Evolutionary conservation across 163 green algal genomes (phyloP).

Genomic region (Coccomyxa subellipsoidea): DNA sequence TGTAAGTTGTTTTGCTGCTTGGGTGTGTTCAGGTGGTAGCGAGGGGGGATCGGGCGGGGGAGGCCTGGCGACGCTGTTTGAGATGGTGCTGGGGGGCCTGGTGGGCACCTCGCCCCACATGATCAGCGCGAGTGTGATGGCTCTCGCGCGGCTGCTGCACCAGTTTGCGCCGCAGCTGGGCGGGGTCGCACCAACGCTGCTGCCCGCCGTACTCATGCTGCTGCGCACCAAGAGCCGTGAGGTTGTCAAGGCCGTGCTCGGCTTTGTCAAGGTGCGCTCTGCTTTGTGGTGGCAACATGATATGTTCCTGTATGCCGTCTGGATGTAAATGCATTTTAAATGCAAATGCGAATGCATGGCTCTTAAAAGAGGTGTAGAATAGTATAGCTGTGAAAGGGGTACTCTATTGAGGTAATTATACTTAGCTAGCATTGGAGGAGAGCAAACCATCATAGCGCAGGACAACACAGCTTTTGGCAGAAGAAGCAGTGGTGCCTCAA

Average conservation of each 20-base stretch:
- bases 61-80: slow-evolving; percentile 72
- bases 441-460: too few relatives aligned
- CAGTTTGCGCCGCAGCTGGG: slow-evolving; percentile 75
- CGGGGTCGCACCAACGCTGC: slow-evolving; percentile 52
- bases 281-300: too few relatives aligned
- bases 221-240: slow-evolving; percentile 84
- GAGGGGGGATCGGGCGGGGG: slow-evolving; percentile 26
- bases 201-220: slow-evolving; percentile 84
- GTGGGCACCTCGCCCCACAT: slow-evolving; percentile 78
- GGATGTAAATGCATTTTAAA: too few relatives aligned
- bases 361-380: too few relatives aligned
- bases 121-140: slow-evolving; percentile 74
- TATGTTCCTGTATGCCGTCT: too few relatives aligned
- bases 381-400: too few relatives aligned
- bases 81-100: slow-evolving; percentile 84
- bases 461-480: too few relatives aligned
- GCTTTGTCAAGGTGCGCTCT: slow-evolving; percentile 83
- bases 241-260: slow-evolving; percentile 90
- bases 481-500: too few relatives aligned
- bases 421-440: too few relatives aligned
- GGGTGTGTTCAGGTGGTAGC: background rate
- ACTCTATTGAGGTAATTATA: too few relatives aligned
- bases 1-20: background rate
- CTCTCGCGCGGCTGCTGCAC: slow-evolving; percentile 82
- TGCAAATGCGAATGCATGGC: too few relatives aligned